Evolutionary conservation across 768 basidiomycete genomes (phyloP).

Genomic region (Ramaria sp.): DNA sequence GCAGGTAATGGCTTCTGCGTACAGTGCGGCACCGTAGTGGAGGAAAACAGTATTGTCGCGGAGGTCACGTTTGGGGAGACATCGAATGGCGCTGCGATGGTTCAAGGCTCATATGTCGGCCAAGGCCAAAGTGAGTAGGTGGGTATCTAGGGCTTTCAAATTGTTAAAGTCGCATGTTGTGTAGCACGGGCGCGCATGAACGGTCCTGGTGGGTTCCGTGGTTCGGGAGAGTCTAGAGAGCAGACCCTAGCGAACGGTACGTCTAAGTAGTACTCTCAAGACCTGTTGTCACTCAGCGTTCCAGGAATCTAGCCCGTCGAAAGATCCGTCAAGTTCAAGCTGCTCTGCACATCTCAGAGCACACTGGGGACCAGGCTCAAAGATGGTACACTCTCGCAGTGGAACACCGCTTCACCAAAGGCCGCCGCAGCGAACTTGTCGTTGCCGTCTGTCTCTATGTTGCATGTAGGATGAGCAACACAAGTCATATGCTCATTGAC

Average conservation of each 20-base stretch:
- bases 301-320: conserved; percentile 46
- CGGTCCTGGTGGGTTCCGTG: conserved; percentile 73
- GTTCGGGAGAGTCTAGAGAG: conserved; percentile 74
- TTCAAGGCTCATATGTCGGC: conserved; percentile 86
- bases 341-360: conserved; percentile 67
- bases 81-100: conserved; percentile 84
- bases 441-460: conserved; percentile 95
- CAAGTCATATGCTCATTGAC: conserved; percentile 96
- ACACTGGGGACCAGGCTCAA: conserved; percentile 70
- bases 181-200: conserved; percentile 74
- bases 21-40: conserved; percentile 79
- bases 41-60: conserved; percentile 88
- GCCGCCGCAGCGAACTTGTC: conserved; percentile 84
- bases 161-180: background rate
- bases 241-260: conserved; percentile 85
- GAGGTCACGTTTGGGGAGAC: conserved; percentile 97
- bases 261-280: conserved; percentile 15
- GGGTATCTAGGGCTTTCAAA: background rate
- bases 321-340: conserved; percentile 79
- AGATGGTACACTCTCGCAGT: conserved; percentile 90
- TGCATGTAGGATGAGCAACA: conserved; percentile 85
- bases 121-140: conserved; percentile 74
- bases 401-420: conserved; percentile 88
- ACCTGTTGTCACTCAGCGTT: background rate
- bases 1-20: conserved; percentile 83